Conservation (phyloP, 139 green algal genomes). For the Asterochloris erici region DNA sequence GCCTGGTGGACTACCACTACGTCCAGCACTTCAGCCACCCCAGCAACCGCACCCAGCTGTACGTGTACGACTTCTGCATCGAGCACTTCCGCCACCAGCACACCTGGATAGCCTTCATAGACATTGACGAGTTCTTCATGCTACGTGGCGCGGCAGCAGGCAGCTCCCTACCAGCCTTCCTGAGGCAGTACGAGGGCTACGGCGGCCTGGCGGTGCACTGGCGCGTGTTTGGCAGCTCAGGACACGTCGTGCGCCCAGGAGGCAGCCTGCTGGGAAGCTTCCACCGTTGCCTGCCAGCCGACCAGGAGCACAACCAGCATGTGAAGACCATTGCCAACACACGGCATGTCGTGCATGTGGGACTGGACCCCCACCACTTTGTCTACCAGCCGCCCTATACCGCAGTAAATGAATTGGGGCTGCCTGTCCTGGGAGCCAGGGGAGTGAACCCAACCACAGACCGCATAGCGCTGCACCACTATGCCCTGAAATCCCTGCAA, state of each 20-base stretch:
- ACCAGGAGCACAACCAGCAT: conserved; percentile 13
- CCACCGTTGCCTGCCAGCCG: neutral
- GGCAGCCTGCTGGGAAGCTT: conserved; percentile 15
- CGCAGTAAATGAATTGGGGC: conserved; percentile 12
- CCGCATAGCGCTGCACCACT: conserved; percentile 44
- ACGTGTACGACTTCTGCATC: conserved; percentile 28
- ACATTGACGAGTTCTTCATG: conserved; percentile 30
- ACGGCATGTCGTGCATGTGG: neutral
- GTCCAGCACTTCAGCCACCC: neutral
- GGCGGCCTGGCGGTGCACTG: conserved; percentile 24
- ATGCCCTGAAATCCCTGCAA: conserved; percentile 38
- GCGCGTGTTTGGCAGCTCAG: conserved; percentile 24
- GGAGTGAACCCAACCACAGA: conserved; percentile 8
- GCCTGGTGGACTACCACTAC: conserved; percentile 17
- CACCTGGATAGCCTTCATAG: conserved; percentile 31
- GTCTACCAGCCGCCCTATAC: conserved; percentile 5
- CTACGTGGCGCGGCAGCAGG: neutral
- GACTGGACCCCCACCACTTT: conserved; percentile 16
- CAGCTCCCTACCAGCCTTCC: conserved; percentile 3
- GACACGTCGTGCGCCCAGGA: conserved; percentile 1
- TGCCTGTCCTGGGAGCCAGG: conserved; percentile 16
- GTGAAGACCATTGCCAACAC: conserved; percentile 31
- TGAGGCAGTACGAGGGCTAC: conserved; percentile 16
- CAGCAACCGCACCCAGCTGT: conserved; percentile 6
- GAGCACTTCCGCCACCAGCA: conserved; percentile 2